phyloP scores from a whole-genome alignment of 495 filamentous ascomycete genomes.

The Penicilliopsis zonata region DNA sequence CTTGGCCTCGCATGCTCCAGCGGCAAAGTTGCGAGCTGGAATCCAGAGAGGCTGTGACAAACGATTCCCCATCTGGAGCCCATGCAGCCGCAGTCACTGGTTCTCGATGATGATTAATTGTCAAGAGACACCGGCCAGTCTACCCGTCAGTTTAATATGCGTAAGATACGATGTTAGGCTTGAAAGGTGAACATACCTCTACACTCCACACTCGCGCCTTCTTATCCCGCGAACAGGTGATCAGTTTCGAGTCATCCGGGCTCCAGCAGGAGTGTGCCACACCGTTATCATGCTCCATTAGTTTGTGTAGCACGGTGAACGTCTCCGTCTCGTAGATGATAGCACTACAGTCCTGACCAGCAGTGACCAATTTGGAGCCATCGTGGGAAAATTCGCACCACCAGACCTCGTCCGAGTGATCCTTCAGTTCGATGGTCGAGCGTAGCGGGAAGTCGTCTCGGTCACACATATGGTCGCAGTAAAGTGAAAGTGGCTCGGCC shows the following conservation, averaged over 20 bases:
- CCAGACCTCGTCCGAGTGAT: slow-evolving; percentile 84
- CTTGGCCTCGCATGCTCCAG: slow-evolving; percentile 46
- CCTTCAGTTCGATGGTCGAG: slow-evolving; percentile 50
- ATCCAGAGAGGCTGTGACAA: slow-evolving; percentile 75
- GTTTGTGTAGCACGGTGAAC: slow-evolving; percentile 51
- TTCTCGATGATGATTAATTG: slow-evolving; percentile 57
- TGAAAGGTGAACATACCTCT: slow-evolving; percentile 40
- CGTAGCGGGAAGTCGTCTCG: slow-evolving; percentile 64
- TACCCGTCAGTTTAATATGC: slow-evolving; percentile 17
- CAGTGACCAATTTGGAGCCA: slow-evolving; percentile 71
- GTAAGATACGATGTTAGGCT: background rate
- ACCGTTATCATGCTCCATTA: slow-evolving; percentile 51
- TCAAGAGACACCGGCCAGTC: slow-evolving; percentile 56
- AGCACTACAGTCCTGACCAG: slow-evolving; percentile 59
- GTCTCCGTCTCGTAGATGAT: slow-evolving; percentile 71
- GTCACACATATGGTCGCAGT: slow-evolving; percentile 79
- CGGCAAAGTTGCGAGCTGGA: slow-evolving; percentile 49
- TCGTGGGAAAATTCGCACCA: slow-evolving; percentile 83
- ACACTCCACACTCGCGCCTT: slow-evolving; percentile 71
- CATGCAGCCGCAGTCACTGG: slow-evolving; percentile 80
- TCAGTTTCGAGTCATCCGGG: slow-evolving; percentile 74
- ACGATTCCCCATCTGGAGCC: slow-evolving; percentile 63
- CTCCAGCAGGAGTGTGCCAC: slow-evolving; percentile 81
- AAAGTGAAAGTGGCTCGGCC: slow-evolving; percentile 67
- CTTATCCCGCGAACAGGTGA: slow-evolving; percentile 67